These are phyloP conservation scores for Cicer chorassanicum DNA, from an alignment of 306 rosid genomes.

Conservation along the genomic window DNA sequence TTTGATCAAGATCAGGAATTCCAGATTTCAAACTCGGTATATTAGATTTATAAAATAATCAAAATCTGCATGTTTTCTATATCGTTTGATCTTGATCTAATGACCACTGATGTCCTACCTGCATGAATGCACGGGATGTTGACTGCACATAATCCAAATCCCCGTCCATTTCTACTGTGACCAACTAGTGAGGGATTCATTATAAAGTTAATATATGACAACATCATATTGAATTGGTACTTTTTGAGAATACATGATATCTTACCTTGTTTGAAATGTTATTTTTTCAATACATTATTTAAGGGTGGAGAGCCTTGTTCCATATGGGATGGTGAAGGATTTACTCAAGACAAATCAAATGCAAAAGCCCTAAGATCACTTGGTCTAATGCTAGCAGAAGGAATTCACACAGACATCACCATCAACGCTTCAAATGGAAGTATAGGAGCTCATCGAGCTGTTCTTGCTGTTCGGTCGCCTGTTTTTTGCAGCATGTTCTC, in stretches of 20 bases:
- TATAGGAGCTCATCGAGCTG: conserved; percentile 86
- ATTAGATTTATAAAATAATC: too few species aligned
- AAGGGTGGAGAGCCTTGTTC: conserved; percentile 87
- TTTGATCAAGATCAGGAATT: neutral
- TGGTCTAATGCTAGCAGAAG: conserved; percentile 78
- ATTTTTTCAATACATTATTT: conserved; percentile 9
- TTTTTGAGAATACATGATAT: neutral
- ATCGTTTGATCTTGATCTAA: too few species aligned
- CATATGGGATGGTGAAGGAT: conserved; percentile 75
- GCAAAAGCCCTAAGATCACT: conserved; percentile 72
- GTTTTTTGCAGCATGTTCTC: conserved; percentile 94
- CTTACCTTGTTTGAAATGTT: conserved; percentile 31
- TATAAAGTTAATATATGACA: neutral
- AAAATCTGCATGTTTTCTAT: too few species aligned
- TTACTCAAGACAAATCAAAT: conserved; percentile 62
- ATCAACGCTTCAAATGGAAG: conserved; percentile 87
- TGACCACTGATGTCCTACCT: too few species aligned
- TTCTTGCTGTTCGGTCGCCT: conserved; percentile 88
- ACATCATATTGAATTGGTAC: conserved; percentile 23
- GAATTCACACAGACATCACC: conserved; percentile 86
- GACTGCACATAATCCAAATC: too few species aligned
- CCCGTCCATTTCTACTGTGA: neutral
- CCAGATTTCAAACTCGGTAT: too few species aligned
- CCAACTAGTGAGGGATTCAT: neutral
- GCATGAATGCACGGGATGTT: too few species aligned